These are phyloP conservation scores for Penicillium glabrum DNA, from an alignment of 2,329 filamentous ascomycete species.

Conservation along the genomic window DNA sequence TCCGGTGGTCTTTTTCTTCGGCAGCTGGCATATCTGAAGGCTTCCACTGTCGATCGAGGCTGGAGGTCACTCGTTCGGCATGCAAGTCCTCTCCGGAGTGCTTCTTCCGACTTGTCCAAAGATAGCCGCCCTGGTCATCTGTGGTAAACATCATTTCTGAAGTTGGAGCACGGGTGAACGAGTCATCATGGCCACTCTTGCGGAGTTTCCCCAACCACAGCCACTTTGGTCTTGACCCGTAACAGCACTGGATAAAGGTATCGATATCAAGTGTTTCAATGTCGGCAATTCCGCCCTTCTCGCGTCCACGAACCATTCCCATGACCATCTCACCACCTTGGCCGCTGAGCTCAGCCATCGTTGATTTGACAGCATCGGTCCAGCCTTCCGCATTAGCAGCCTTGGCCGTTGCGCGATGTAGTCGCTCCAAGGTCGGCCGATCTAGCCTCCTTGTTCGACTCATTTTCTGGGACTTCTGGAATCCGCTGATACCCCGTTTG, in stretches of 20 bases:
- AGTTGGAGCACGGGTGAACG: slow-evolving; percentile 31
- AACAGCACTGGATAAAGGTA: slow-evolving; percentile 72
- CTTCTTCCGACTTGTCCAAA: slow-evolving; percentile 45
- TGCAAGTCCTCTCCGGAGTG: slow-evolving; percentile 40
- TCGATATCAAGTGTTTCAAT: slow-evolving; percentile 91
- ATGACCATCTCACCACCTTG: slow-evolving; percentile 93
- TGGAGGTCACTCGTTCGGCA: slow-evolving; percentile 28
- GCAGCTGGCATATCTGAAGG: slow-evolving; percentile 26
- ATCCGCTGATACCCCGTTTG: slow-evolving; percentile 80
- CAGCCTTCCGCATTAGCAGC: slow-evolving; percentile 86
- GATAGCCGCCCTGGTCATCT: slow-evolving; percentile 47
- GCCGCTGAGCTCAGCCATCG: slow-evolving; percentile 87
- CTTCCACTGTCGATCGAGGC: slow-evolving; percentile 33
- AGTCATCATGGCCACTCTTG: slow-evolving; percentile 51
- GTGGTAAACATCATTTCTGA: slow-evolving; percentile 45
- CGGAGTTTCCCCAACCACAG: slow-evolving; percentile 89
- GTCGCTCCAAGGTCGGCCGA: slow-evolving; percentile 73
- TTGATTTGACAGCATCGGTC: slow-evolving; percentile 92
- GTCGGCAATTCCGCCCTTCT: slow-evolving; percentile 87
- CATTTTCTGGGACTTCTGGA: slow-evolving; percentile 86
- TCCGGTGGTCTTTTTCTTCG: slow-evolving; percentile 45
- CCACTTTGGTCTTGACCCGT: slow-evolving; percentile 86
- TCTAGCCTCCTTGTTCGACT: slow-evolving; percentile 77
- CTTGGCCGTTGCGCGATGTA: slow-evolving; percentile 85
- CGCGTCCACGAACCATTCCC: slow-evolving; percentile 84